Conservation (phyloP, 1,139 yeast species). For the Kluyveromyces sp. region DNA sequence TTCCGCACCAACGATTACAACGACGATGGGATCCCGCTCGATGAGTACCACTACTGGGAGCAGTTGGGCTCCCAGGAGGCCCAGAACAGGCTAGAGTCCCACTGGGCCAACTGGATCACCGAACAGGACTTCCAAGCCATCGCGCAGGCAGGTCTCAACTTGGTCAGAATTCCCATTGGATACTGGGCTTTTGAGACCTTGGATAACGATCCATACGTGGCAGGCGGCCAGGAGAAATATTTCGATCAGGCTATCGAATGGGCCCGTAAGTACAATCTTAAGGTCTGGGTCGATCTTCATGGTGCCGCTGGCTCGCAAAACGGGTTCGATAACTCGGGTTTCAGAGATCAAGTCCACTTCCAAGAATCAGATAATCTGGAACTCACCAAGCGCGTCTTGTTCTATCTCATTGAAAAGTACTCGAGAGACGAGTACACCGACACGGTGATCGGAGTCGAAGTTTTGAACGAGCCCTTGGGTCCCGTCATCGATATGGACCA, state of each 20-base stretch:
- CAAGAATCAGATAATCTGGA: constrained; percentile 45
- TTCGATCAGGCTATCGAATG: constrained; percentile 72
- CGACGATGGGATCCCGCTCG: constrained; percentile 56
- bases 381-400: constrained; percentile 28
- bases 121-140: constrained; percentile 66
- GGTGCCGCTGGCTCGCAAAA: constrained; percentile 98
- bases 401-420: constrained; percentile 48
- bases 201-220: constrained; percentile 75
- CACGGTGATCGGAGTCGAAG: constrained; percentile 76
- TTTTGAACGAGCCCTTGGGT: constrained; percentile 86
- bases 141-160: constrained; percentile 61
- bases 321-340: constrained; percentile 93
- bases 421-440: constrained; percentile 59
- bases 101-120: constrained; percentile 76
- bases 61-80: constrained; percentile 59
- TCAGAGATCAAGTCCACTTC: constrained; percentile 59
- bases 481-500: constrained; percentile 51
- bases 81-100: constrained; percentile 44
- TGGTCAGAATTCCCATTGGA: constrained; percentile 88
- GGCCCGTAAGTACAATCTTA: constrained; percentile 56
- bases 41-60: constrained; percentile 70
- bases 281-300: constrained; percentile 88
- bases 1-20: constrained; percentile 25
- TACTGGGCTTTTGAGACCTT: constrained; percentile 83
- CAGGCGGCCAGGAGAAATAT: constrained; percentile 73